Conservation (phyloP, 2,329 filamentous ascomycete genomes). For the Aspergillus tubingensis region DNA sequence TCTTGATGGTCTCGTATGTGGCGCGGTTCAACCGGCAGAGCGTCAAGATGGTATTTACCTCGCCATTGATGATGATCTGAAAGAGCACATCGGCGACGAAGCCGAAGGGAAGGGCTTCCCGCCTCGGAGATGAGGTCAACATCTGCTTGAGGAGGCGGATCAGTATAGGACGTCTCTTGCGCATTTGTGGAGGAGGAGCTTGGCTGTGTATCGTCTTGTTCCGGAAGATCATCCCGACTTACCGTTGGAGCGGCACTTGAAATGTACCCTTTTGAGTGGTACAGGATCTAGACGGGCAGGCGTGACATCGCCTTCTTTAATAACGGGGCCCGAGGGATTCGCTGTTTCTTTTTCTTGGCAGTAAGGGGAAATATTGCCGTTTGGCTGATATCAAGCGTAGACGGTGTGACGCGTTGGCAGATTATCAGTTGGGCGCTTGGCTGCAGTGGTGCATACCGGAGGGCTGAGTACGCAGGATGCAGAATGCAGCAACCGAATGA, state of each 20-base stretch:
- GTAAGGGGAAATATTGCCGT: slow-evolving; percentile 16
- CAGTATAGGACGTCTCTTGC: slow-evolving; percentile 11
- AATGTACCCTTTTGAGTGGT: not conserved
- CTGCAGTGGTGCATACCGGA: slow-evolving; percentile 17
- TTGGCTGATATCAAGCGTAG: slow-evolving; percentile 14
- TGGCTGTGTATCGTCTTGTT: slow-evolving; percentile 4
- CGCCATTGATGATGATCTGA: slow-evolving; percentile 31
- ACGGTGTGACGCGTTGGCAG: slow-evolving; percentile 28
- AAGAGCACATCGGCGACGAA: slow-evolving; percentile 32
- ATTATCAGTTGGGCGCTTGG: slow-evolving; percentile 16
- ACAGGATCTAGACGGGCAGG: slow-evolving; percentile 1
- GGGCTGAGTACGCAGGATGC: slow-evolving; percentile 22
- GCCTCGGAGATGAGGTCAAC: slow-evolving; percentile 11
- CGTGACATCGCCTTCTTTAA: slow-evolving; percentile 16
- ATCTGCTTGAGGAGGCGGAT: slow-evolving; percentile 14
- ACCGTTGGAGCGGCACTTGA: slow-evolving; percentile 1
- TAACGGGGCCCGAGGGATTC: not conserved
- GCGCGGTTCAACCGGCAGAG: slow-evolving; percentile 30
- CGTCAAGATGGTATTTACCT: slow-evolving; percentile 23
- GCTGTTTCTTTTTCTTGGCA: slow-evolving; percentile 2
- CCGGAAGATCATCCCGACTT: slow-evolving; percentile 12
- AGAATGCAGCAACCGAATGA: slow-evolving; percentile 10
- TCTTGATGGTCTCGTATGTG: slow-evolving; percentile 29
- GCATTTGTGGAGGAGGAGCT: slow-evolving; percentile 5
- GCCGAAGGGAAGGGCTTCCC: slow-evolving; percentile 23